These are phyloP conservation scores for Candida incommunis DNA, from an alignment of 805 yeast genomes.

Conservation along the genomic window DNA sequence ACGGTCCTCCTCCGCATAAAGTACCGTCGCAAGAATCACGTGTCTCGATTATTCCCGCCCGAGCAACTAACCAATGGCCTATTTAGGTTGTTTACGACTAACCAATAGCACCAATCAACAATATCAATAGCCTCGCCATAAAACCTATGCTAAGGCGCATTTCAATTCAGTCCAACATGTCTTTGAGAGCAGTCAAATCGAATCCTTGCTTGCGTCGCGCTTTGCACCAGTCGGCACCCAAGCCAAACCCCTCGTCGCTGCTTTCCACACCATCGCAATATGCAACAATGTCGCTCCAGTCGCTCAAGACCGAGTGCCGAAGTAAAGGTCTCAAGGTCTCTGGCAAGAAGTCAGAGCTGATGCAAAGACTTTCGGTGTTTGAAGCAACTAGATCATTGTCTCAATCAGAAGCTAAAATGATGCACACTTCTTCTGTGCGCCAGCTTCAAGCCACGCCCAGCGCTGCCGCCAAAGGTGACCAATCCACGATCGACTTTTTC, in stretches of 20 bases:
- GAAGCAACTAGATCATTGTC: conserved; percentile 12
- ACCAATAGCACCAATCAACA: no score
- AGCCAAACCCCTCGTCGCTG: conserved; percentile 20
- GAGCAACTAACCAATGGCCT: no score
- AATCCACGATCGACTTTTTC: conserved; percentile 23
- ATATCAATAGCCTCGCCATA: no score
- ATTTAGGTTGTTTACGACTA: no score
- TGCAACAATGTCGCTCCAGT: conserved; percentile 34
- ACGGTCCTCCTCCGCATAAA: no score
- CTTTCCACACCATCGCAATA: conserved; percentile 16
- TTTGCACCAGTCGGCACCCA: conserved; percentile 15
- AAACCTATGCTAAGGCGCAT: background rate
- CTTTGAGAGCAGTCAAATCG: conserved; percentile 14
- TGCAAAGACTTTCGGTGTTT: conserved; percentile 21
- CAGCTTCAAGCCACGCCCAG: conserved; percentile 11
- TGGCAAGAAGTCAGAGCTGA: conserved; percentile 48
- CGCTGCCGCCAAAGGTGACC: conserved; percentile 19
- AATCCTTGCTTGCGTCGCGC: conserved; percentile 11
- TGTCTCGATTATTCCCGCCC: no score
- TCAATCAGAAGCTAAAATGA: conserved; percentile 1
- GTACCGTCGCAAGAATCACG: no score
- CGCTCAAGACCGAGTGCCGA: conserved; percentile 45
- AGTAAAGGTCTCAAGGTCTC: conserved; percentile 43
- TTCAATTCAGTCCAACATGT: background rate
- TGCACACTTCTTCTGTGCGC: background rate